Evolutionary conservation across 352 stramenopile species (phyloP), one percentile per base, ranked within the genome.

Genomic region (Pythium rishiriense): DNA sequence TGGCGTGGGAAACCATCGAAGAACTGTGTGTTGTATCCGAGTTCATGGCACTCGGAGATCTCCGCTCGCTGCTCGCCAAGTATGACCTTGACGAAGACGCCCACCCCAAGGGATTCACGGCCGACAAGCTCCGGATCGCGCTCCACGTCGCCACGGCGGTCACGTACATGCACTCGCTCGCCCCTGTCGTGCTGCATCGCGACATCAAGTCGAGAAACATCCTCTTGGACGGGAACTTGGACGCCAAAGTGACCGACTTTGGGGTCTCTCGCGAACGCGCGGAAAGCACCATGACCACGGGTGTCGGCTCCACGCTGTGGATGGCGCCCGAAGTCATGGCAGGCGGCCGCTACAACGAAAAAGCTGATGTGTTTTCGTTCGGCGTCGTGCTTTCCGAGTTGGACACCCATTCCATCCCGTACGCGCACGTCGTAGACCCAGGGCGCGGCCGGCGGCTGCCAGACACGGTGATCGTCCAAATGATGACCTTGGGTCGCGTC

Each of bases 1-100:
- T 89, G 21, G 79, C 78, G 19, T 91, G 81, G 78, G 72, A 72
- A n/a, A 63, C 64, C 35, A 28, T 72, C 15, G 43, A 57, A 11
- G 59, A 68, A n/a, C 46, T 73, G 31, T 66, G 61, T 19, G 47
- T 61, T 2, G 52, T 76, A 5, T 45, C 62, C 1, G 70, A 76
- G 49, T 76, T 66, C 51, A 70, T 76, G 62, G 53, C 22, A 7
- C 9, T 24, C 2, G 53, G 53, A 17, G 53, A 60, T 50, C 53
- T 60, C 3, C 53, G 53, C 15, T 19, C 53, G 22, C 53, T 60
- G 6, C 41, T 60, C 4, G 22, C 10, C 3, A 39, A 50, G 26
- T 60, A 51, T 25, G 37, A 39, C 19, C 9, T 25, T 2, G 19
- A 39, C 12, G 53, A 60, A 39, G 51, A 47, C 19, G 22, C 31